Conservation (phyloP, 371 early-diverging fungal species). For the Entomophthora muscae region DNA sequence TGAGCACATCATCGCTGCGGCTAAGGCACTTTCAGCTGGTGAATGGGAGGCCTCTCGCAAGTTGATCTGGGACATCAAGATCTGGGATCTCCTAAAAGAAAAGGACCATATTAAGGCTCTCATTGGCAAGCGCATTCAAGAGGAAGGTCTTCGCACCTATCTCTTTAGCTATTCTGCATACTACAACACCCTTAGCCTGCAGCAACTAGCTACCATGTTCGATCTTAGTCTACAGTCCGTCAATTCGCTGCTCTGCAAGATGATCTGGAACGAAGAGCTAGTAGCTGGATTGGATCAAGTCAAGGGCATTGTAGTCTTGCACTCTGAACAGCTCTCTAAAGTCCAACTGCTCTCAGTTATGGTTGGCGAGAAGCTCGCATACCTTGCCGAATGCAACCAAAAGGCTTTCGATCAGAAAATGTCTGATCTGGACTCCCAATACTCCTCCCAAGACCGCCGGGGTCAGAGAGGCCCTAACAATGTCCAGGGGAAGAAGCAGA, state of each 20-base stretch:
- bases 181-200: conserved; percentile 72
- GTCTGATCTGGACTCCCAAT: neutral
- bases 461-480: neutral
- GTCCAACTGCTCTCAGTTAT: conserved; percentile 71
- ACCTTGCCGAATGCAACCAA: conserved; percentile 83
- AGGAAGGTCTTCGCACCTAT: conserved; percentile 90
- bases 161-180: conserved; percentile 76
- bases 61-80: conserved; percentile 72
- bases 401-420: conserved; percentile 53
- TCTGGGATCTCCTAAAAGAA: conserved; percentile 85
- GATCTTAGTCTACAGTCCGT: conserved; percentile 46
- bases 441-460: neutral
- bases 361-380: conserved; percentile 74
- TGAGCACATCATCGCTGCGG: conserved; percentile 93
- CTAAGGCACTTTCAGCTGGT: conserved; percentile 78
- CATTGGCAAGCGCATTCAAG: conserved; percentile 76
- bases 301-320: conserved; percentile 56
- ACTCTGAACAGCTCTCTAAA: conserved; percentile 61
- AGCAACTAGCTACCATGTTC: conserved; percentile 72
- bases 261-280: conserved; percentile 87
- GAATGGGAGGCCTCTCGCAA: conserved; percentile 83
- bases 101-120: conserved; percentile 69
- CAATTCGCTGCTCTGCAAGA: conserved; percentile 62
- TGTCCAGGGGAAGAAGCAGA: neutral
- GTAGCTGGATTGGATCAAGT: conserved; percentile 66